These are phyloP conservation scores for Cyberlindnera xishuangbannaensis DNA, from an alignment of 805 yeast species.

Conservation along the genomic window DNA sequence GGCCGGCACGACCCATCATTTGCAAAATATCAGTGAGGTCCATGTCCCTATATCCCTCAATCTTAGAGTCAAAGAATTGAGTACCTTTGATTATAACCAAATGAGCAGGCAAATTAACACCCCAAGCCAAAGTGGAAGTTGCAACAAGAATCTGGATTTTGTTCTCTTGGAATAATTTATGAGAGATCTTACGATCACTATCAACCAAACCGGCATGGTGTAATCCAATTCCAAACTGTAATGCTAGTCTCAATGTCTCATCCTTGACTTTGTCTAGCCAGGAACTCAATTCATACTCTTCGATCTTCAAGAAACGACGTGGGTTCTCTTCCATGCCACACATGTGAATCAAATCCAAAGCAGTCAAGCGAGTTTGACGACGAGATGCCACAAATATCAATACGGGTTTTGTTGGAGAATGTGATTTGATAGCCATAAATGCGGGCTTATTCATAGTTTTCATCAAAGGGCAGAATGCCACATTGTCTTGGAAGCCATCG, in stretches of 20 bases:
- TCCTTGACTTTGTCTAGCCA: conserved; percentile 67
- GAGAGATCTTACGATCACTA: conserved; percentile 83
- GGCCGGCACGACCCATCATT: conserved; percentile 98
- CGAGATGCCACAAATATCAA: conserved; percentile 98
- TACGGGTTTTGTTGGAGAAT: conserved; percentile 73
- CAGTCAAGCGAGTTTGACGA: conserved; percentile 87
- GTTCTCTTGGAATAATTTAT: conserved; percentile 77
- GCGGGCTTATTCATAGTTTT: conserved; percentile 73
- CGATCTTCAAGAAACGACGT: conserved; percentile 54
- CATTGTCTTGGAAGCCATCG: conserved; percentile 80
- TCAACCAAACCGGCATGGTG: conserved; percentile 98
- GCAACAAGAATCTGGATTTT: conserved; percentile 85
- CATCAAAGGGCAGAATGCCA: conserved; percentile 63
- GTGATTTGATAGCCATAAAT: conserved; percentile 67
- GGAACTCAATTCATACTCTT: conserved; percentile 41
- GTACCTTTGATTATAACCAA: conserved; percentile 96
- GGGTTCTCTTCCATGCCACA: conserved; percentile 61
- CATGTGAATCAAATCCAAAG: conserved; percentile 61
- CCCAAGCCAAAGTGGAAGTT: conserved; percentile 98
- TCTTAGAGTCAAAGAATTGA: conserved; percentile 87
- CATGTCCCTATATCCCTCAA: conserved; percentile 89
- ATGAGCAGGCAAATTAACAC: conserved; percentile 97
- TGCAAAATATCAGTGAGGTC: conserved; percentile 96
- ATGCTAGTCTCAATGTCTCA: conserved; percentile 75
- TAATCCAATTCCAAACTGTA: conserved; percentile 78